Percentiles rank a stretch among this genome's conserved stretches.
Conservation (phyloP, 2,329 filamentous ascomycete genomes). For the Botrytis fragariae region DNA sequence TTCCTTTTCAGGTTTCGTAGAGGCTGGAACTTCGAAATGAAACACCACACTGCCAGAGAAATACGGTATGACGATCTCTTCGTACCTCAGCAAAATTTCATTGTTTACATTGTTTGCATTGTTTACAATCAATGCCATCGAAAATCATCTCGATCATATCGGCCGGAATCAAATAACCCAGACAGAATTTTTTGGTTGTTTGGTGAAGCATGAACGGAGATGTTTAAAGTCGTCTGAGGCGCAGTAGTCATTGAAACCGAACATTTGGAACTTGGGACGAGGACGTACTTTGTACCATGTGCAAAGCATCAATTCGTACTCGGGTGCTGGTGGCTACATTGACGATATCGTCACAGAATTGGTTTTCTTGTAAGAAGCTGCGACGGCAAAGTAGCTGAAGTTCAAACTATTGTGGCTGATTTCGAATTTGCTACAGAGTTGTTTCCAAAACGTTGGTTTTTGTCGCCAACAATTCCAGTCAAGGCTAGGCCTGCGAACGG, state of each 20-base stretch:
- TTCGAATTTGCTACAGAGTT: conserved; percentile 9
- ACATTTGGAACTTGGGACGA: neutral
- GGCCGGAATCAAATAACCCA: neutral
- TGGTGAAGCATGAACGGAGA: neutral
- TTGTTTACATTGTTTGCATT: neutral
- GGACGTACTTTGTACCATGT: neutral
- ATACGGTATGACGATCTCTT: neutral
- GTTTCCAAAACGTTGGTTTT: conserved; percentile 7
- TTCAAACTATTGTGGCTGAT: conserved; percentile 9
- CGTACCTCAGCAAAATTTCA: neutral
- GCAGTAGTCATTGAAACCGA: neutral
- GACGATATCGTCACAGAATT: conserved; percentile 7
- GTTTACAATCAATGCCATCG: neutral
- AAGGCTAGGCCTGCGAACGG: conserved; percentile 1
- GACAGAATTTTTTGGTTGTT: neutral
- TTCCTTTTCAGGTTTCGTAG: conserved; percentile 4
- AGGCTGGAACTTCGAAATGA: neutral
- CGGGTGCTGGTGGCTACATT: neutral
- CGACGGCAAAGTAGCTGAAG: neutral
- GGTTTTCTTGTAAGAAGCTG: neutral
- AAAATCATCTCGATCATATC: neutral
- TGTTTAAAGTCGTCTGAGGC: neutral
- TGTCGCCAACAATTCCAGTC: conserved; percentile 4
- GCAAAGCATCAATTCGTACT: neutral
- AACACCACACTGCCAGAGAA: neutral